Evolutionary conservation across 2,329 filamentous ascomycete species (phyloP), one percentile per base, ranked within the genome.

Genomic region (Microsporum ferrugineum): DNA sequence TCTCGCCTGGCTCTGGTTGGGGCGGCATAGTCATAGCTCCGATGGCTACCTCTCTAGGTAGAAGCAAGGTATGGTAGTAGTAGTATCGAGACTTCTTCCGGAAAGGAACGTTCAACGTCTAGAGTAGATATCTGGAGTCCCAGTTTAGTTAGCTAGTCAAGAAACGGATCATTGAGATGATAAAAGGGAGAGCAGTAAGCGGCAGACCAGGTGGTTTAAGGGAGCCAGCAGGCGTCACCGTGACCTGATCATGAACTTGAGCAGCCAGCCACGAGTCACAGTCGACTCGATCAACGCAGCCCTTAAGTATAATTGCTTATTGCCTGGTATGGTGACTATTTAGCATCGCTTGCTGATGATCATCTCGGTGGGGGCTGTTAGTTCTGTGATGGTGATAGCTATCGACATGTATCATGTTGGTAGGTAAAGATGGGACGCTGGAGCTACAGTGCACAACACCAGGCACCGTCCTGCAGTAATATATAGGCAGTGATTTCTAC

Each of bases 1-100:
- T 64, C 45, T 65, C 65, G 2, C 17, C n/a, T 38, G 10, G 17
- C 2, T 33, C 49, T 12, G 31, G 49, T 7, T 10, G 27, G 27
- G 31, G 8, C 8, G 31, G 2, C 49, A n/a, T 34, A 31, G 29
- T 53, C 27, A 34, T n/a, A 34, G 27, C 7, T 43, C 17, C 39
- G n/a, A 23, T 5, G 6, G 39, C 17, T 5, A n/a, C 17, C 5
- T 5, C 39, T n/a, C 39, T 43, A 5, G n/a, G 3, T 23, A n/a
- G 39, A 6, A n/a, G 17, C 10, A n/a, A n/a, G 39, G 39, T 43
- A 33, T 23, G 49, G 27, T 0, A 53, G 49, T 33, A 53, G 49
- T 34, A n/a, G 49, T 33, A 53, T 29, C 17, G 43, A 29, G n/a
- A 12, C 23, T 47, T 5, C 43, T 47, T 41, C 5, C 14, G n/a